Percentiles rank a stretch among this genome's conserved stretches.
phyloP scores from a whole-genome alignment of 2,329 filamentous ascomycete genomes.

The Xylariaceae sp. region DNA sequence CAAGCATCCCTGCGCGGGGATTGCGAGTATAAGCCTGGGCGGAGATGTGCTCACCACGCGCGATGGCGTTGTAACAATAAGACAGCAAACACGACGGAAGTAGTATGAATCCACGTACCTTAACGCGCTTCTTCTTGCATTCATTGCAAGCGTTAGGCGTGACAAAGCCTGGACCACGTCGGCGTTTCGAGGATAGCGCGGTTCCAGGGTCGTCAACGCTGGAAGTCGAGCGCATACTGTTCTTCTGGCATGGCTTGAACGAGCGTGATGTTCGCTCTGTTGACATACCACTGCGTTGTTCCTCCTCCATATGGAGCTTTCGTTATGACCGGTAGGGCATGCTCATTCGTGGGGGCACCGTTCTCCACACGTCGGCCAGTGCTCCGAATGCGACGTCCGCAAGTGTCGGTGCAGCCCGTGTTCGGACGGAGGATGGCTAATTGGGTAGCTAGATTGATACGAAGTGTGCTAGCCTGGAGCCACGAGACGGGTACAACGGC shows the following conservation, averaged over 20 bases:
- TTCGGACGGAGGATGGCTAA: background rate
- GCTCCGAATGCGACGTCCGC: background rate
- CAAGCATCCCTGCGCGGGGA: constrained; percentile 23
- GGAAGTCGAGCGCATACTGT: constrained; percentile 24
- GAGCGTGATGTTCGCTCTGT: constrained; percentile 23
- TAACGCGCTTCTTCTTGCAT: constrained; percentile 57
- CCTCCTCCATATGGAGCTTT: constrained; percentile 29
- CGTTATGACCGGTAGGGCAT: constrained; percentile 20
- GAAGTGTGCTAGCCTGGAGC: too few relatives aligned
- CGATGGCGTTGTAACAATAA: background rate
- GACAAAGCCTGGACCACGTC: constrained; percentile 50
- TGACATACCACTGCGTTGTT: constrained; percentile 24
- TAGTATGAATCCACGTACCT: constrained; percentile 37
- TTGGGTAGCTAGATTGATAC: background rate
- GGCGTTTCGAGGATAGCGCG: constrained; percentile 42
- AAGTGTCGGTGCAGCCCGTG: background rate
- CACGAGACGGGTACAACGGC: background rate
- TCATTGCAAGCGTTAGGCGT: constrained; percentile 57
- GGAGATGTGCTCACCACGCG: background rate
- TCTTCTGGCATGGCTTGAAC: constrained; percentile 23
- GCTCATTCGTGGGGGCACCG: constrained; percentile 14
- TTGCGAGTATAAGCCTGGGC: background rate
- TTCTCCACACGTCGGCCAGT: constrained; percentile 9
- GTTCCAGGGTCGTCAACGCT: constrained; percentile 20
- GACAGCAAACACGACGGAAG: background rate